Evolutionary conservation across 441 rosid species (phyloP), one percentile per base, ranked within the genome.

Genomic region (Brassica hybrid): DNA sequence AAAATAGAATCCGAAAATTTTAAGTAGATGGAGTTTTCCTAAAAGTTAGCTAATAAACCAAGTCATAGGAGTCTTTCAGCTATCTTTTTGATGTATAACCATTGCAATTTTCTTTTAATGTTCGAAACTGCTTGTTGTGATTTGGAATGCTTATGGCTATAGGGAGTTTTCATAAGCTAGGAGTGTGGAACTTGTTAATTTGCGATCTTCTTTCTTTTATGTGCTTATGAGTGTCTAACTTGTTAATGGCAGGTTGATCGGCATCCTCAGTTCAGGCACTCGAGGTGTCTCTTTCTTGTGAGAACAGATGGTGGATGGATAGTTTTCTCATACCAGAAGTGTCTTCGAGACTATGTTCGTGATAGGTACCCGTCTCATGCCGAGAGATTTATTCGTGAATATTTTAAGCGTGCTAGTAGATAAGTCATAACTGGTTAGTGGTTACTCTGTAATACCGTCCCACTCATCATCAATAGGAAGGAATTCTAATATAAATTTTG

Each of bases 281-380:
- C 94, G 67, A 90, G 97, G 80, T 90, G 97, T 75, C 85, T 91
- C 67, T 93, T 88, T 81, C 94, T 90, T 19, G 91, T 90, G 68
- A 90, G 95, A 83, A 88, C 88, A 2, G 97, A 90, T 79, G 98
- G 95, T 81, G 88, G 84, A 67, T 93, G 94, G 90, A 90, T 93
- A 73, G 97, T 91, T 83, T 91, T 93, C 82, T 93, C 97, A 1
- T 93, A 91, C 82, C 94, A 87, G 79, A 93, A 93, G 75, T 90
- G 98, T 80, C 83, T 93, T 73, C 87, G 88, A 78, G 92, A 87
- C 25, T 91, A 93, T 70, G 80, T 90, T 71, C 89, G 85, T 84
- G 73, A 80, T 71, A 89, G 80, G 87, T 91, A 91, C 68, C 93
- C 94, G 32, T 68, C 83, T 13, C 76, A 87, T 54, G 92, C 94